These are phyloP conservation scores for Plasmodium berghei DNA, from an alignment of 169 alveolate species.

Conservation along the genomic window DNA sequence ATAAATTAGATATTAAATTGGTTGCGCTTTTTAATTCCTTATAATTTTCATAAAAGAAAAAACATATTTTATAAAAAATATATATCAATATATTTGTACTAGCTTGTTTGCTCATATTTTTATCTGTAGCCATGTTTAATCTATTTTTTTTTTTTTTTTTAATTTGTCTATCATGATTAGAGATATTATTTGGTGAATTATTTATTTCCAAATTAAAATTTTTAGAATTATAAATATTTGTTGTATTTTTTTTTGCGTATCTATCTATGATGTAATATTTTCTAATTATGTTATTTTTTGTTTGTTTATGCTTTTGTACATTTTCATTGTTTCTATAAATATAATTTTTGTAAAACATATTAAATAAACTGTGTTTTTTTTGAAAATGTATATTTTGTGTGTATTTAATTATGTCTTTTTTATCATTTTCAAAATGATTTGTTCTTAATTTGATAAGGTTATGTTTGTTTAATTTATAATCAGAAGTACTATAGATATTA, in stretches of 20 bases:
- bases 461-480: background rate
- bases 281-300: background rate
- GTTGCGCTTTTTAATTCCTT: conserved; percentile 20
- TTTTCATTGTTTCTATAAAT: background rate
- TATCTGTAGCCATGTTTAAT: background rate
- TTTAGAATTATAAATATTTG: no score
- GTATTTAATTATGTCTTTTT: background rate
- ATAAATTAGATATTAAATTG: conserved; percentile 24
- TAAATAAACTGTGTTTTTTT: conserved; percentile 42
- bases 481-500: no score
- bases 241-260: background rate
- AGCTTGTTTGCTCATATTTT: background rate
- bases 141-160: background rate
- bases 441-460: background rate
- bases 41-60: conserved; percentile 25
- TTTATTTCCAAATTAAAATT: no score
- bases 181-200: no score
- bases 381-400: conserved; percentile 10
- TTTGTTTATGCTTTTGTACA: no score
- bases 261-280: background rate
- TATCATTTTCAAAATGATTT: background rate
- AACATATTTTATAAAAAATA: conserved; percentile 45
- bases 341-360: conserved; percentile 5
- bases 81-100: conserved; percentile 38
- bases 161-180: no score